Base-by-base conservation (phyloP, 768 basidiomycete species). In the Lyophyllum decastes region DNA sequence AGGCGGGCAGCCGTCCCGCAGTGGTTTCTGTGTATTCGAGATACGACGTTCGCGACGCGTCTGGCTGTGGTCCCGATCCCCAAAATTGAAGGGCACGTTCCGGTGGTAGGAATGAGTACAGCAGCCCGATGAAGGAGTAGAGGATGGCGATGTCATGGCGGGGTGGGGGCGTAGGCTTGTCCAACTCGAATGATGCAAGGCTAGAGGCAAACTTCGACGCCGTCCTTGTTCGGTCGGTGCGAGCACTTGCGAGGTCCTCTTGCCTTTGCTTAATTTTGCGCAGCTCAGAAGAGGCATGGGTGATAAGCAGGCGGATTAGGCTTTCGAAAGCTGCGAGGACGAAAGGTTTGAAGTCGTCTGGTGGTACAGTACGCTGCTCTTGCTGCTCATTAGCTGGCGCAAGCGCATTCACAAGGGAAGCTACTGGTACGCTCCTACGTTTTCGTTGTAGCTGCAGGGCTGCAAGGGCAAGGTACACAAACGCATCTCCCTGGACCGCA, bases 211-310 rank as follows among this genome's bases (percentile, higher is more conserved):
- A 80, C n/a, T 82, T 74, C 7, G 80, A 57, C 7, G 83, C 73
- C 49, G 79, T 73, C 50, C 87, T 78, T 16, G 83, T 78, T 25
- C 89, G 80, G 67, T 88, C 87, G 3, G 83, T 80, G 11, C 89
- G 81, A 22, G 83, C 82, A 60, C 77, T 86, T 0, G 89, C 87
- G 44, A 92, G 77, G 67, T 97, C 94, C 70, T 96, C 94, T 68
- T 97, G 95, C 27, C 89, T 76, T 61, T 94, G 91, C 66, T 94
- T 92, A 69, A 97, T 89, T 70, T 92, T 92, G 34, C 89, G 83
- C 34, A 92, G 78, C 69, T 91, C 90, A 0, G 90, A 90, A 7
- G 89, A 90, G 2, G 90, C 89, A 58, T 90, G 87, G 0, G 82
- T 86, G 67, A 92, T 85, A 26, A 90, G 71, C 7, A 86, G 85